Base-by-base conservation (phyloP, 345 rosid species). In the Dipteronia dyeriana region DNA sequence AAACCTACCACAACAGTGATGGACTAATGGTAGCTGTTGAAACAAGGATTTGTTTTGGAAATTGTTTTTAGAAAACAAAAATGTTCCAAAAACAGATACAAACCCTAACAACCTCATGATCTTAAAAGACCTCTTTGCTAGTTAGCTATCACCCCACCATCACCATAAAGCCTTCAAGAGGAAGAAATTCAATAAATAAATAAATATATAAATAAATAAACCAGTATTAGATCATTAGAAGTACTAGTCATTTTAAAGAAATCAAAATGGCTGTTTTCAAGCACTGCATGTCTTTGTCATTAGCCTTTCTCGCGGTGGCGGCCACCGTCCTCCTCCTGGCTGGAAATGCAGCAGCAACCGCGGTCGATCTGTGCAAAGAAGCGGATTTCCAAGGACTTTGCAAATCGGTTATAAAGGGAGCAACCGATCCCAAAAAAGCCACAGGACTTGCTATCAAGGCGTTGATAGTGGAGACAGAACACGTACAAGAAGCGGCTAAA, bases 401-500 rank as follows among this genome's bases (percentile, higher is more conserved):
- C 64, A 81, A 75, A 75, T 19, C 76, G 1, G 79, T 75, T 23
- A 72, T 73, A 12, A 78, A 82, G 66, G 82, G 82, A 64, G 64
- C 74, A 17, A 75, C 62, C 0, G 70, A 82, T 19, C 81, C 79
- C 43, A 60, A 23, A 1, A 41, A 72, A n/a, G 86, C 88, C 0
- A 81, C 81, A 11, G 78, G 73, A 43, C 20, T 70, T 19, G 84
- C 83, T 11, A 84, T 85, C 54, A 81, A 70, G 23, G 73, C 47
- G 10, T 41, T 41, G 45, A 41, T 41, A 10, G 19, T 14, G 7
- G 6, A 78, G 6, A 76, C 84, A 5, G 63, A 67, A 26, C 23
- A 54, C 16, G 80, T 82, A 43, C 63, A 20, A 31, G 25, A 29
- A 9, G 62, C 3, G 62, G 23, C 60, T 1, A 25, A 70, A 17